Conservation (phyloP, 1,284 basidiomycete genomes). For the Cronartium quercuum region DNA sequence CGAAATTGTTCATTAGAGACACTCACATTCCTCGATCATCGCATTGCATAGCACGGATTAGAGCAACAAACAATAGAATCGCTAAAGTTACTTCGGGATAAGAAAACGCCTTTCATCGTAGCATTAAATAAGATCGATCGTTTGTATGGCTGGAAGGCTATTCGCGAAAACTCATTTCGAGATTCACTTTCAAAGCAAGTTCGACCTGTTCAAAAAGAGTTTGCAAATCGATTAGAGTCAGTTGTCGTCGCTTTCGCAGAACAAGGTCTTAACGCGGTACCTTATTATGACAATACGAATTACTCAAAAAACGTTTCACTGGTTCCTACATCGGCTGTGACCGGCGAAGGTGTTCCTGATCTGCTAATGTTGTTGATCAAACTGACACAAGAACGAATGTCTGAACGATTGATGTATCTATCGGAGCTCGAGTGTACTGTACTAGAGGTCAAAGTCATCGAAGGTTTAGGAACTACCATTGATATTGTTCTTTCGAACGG, state of each 20-base stretch:
- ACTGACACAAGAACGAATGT: conserved; percentile 97
- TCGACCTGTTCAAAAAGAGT: conserved; percentile 77
- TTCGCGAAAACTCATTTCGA: conserved; percentile 83
- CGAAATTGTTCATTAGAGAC: not conserved
- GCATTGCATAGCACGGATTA: conserved; percentile 70
- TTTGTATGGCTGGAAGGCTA: conserved; percentile 90
- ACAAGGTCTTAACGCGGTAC: conserved; percentile 88
- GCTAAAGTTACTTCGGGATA: conserved; percentile 80
- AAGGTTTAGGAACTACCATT: conserved; percentile 96
- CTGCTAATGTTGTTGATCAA: conserved; percentile 98
- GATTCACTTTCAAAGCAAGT: conserved; percentile 84
- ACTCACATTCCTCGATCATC: conserved; percentile 4
- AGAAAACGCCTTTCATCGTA: conserved; percentile 98
- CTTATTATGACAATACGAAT: conserved; percentile 98
- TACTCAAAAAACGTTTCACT: conserved; percentile 90
- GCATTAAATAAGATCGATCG: conserved; percentile 99
- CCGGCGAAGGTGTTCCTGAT: conserved; percentile 98
- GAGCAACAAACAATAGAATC: conserved; percentile 98
- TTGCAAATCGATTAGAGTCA: conserved; percentile 78
- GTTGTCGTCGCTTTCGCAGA: conserved; percentile 91
- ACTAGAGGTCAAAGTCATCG: conserved; percentile 97
- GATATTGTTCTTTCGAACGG: conserved; percentile 97
- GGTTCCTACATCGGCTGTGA: conserved; percentile 95
- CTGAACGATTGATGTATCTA: conserved; percentile 93
- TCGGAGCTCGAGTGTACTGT: conserved; percentile 99